Evolutionary conservation across 1,284 basidiomycete genomes (phyloP), one percentile per base, ranked within the genome.

Genomic region (Malassezia sympodialis): DNA sequence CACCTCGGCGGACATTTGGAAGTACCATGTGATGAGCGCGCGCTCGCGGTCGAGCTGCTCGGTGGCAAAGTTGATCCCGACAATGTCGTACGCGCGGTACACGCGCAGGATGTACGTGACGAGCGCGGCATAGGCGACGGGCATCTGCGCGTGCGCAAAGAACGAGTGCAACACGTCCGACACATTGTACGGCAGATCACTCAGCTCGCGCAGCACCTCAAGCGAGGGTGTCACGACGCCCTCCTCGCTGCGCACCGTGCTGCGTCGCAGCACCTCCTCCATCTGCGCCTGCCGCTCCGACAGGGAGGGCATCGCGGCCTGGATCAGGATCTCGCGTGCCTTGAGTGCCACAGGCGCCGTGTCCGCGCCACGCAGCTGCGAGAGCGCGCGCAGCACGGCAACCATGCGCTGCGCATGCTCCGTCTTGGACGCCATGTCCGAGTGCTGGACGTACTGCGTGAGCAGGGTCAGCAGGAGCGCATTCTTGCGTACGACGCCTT

Each of bases 141-240:
- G 81, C 30, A 66, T 60, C 48, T 80, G 76, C 73, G 90, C 86
- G 52, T 66, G 58, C 61, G 83, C 84, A 81, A 96, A 98, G 82
- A 99, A 99, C 12, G 87, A 82, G 15, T 90, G 88, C 54, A 99
- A 81, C 11, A 99, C 94, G 72, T 99, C 93, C 76, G 87, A 99
- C 28, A 98, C 91, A 21, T 89, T 93, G 79, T 91, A 94, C 56
- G 88, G 83, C 26, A 90, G 96, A 78, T 99, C 94, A 62, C 87
- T 88, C 42, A 98, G 82, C 78, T 98, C 94, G 69, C 85, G 84
- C 66, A 99, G 80, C 28, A 90, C 81, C 56, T 96, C 90, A 24
- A 83, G 79, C 31, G 88, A 86, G 6, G 94, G 94, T 39, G 66
- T 49, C 49, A 63, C 62, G 50, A 61, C 61, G 53, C 66, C 65